Conservation (phyloP, 2,329 filamentous ascomycete species). For the Fusarium sp. region DNA sequence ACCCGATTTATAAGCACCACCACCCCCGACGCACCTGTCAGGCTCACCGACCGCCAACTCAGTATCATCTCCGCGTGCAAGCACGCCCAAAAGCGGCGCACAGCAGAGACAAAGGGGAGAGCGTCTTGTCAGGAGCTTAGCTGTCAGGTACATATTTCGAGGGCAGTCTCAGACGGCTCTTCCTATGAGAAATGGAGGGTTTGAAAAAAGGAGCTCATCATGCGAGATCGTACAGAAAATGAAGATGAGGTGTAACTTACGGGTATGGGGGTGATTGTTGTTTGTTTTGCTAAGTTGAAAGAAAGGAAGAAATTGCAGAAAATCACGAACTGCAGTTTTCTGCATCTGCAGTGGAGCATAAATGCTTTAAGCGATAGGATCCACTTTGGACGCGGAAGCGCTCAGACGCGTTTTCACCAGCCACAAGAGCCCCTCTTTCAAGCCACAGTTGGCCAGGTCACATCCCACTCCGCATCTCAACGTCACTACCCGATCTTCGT, state of each 20-base stretch:
- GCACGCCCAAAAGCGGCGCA: slow-evolving; percentile 47
- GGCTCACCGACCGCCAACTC: slow-evolving; percentile 40
- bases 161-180: slow-evolving; percentile 60
- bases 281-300: slow-evolving; percentile 10
- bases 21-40: slow-evolving; percentile 50
- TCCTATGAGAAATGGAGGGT: slow-evolving; percentile 55
- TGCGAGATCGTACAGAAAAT: slow-evolving; percentile 42
- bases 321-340: slow-evolving; percentile 33
- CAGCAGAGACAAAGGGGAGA: slow-evolving; percentile 30
- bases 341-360: slow-evolving; percentile 19
- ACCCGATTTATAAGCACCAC: slow-evolving; percentile 60
- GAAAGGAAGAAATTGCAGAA: slow-evolving; percentile 37
- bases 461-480: slow-evolving; percentile 17
- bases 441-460: slow-evolving; percentile 16
- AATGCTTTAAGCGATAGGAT: slow-evolving; percentile 26
- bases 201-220: slow-evolving; percentile 56
- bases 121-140: slow-evolving; percentile 37
- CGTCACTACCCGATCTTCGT: slow-evolving; percentile 30
- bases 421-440: slow-evolving; percentile 4
- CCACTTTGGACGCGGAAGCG: slow-evolving; percentile 28
- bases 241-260: slow-evolving; percentile 15
- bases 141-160: slow-evolving; percentile 39
- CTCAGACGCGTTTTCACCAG: slow-evolving; percentile 5
- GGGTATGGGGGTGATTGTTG: not conserved
- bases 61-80: slow-evolving; percentile 47